Evolutionary conservation across 352 stramenopile species (phyloP), one percentile per base, ranked within the genome.

Genomic region (Paralagenidium karlingii): DNA sequence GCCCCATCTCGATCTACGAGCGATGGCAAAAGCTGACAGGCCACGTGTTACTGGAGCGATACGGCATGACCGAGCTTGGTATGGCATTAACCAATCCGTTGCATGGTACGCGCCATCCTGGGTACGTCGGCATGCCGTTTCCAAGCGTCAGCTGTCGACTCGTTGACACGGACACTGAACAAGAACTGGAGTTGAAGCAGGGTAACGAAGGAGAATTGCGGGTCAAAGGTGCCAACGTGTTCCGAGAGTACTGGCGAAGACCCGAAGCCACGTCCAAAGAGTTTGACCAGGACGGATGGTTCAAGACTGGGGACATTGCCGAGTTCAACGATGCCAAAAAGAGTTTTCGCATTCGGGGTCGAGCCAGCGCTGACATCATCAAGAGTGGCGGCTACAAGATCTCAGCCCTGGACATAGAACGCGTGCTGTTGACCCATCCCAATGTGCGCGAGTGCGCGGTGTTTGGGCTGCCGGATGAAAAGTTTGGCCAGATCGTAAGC

Each of bases 311-410:
- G 22, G 86, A 96, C 45, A 80, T 95, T 28, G 82, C 73, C 3
- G 67, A 88, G 44, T 94, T 79, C 46, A 78, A 64, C 52, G 47
- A 60, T 8, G 63, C 67, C 13, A 51, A 61, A 1, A 32, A 81
- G n/a, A 90, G 69, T 43, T 96, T 92, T 49, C 65, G 69, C 21
- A 94, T 96, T 27, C 59, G 92, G 19, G 87, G 87, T 4, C 79
- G 87, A 27, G 68, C 75, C 5, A 90, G 67, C 27, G 80, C 77
- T n/a, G 87, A 96, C 41, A 96, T 96, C 45, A 70, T 96, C 37
- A 96, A 96, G 51, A 77, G 51, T n/a, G 70, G 63, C 9, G 87
- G 87, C 5, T 93, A 95, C 65, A 96, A 96, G 49, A 64, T 96
- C 24, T 95, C 82, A 20, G 85, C 87, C 18, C 58, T 96, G 24